These are phyloP conservation scores for Auricularia heimuer DNA, from an alignment of 768 basidiomycete species.

Conservation along the genomic window DNA sequence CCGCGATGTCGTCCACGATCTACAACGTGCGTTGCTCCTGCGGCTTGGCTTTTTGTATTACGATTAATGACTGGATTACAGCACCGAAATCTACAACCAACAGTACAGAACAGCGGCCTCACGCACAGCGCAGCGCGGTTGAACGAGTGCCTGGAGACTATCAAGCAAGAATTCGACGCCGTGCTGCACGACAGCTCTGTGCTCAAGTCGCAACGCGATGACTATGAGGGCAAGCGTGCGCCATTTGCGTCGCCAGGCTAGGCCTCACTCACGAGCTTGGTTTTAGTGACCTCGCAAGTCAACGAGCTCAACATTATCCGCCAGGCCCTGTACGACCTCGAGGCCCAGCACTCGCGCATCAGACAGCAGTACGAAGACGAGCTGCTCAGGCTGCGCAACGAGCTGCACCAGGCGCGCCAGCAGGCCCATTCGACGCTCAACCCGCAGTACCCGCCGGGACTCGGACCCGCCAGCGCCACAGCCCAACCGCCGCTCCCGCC, in stretches of 20 bases:
- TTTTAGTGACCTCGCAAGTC: constrained; percentile 66
- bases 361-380: constrained; percentile 84
- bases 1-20: constrained; percentile 19
- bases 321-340: constrained; percentile 85
- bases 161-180: constrained; percentile 77
- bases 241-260: constrained; percentile 33
- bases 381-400: constrained; percentile 56
- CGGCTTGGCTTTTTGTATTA: neutral
- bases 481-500: constrained; percentile 9
- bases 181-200: constrained; percentile 57
- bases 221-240: constrained; percentile 82
- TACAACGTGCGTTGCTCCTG: constrained; percentile 16
- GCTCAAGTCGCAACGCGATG: constrained; percentile 72
- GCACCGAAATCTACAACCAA: constrained; percentile 35
- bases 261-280: neutral
- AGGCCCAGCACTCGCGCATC: constrained; percentile 77
- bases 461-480: constrained; percentile 17
- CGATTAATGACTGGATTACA: constrained; percentile 10
- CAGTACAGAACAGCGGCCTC: constrained; percentile 22
- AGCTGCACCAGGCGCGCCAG: constrained; percentile 45
- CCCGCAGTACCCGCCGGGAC: constrained; percentile 18
- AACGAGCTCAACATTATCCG: constrained; percentile 86
- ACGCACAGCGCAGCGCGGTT: constrained; percentile 37
- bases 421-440: constrained; percentile 12
- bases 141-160: constrained; percentile 69